Evolutionary conservation across 176 grass and related monocot species (phyloP).

Genomic region (Saccharum spontaneum): DNA sequence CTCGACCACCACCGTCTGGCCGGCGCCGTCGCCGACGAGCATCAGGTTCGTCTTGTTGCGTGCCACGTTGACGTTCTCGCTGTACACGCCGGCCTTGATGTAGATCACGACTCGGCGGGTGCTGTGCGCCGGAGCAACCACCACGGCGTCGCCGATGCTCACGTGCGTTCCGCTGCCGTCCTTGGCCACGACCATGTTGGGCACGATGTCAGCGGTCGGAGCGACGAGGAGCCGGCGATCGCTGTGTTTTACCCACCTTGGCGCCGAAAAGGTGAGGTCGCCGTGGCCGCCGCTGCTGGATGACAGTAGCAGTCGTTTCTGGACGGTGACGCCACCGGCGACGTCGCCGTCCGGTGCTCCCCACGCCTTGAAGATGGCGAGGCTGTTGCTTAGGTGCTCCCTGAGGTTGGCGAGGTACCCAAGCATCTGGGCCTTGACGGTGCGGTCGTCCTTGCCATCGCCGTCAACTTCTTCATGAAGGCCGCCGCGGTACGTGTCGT

Average conservation of each 20-base stretch:
- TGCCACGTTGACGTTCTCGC: slow-evolving; percentile 57
- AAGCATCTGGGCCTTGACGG: slow-evolving; percentile 39
- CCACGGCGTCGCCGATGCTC: slow-evolving; percentile 44
- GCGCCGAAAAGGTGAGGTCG: slow-evolving; percentile 33
- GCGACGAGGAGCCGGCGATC: too few species aligned
- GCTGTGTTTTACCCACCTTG: slow-evolving; percentile 41
- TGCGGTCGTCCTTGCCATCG: slow-evolving; percentile 22
- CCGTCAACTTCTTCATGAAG: slow-evolving; percentile 24
- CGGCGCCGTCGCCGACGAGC: slow-evolving; percentile 46
- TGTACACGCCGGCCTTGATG: slow-evolving; percentile 56
- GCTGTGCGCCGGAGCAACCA: slow-evolving; percentile 39
- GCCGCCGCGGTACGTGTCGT: slow-evolving; percentile 59
- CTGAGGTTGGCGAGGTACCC: slow-evolving; percentile 37
- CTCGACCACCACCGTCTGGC: slow-evolving; percentile 38
- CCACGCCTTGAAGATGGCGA: slow-evolving; percentile 54
- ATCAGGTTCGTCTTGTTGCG: slow-evolving; percentile 58
- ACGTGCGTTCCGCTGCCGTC: slow-evolving; percentile 52
- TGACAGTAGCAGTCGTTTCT: not conserved
- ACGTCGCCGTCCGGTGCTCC: slow-evolving; percentile 15
- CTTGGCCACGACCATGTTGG: slow-evolving; percentile 57
- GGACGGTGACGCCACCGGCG: not conserved
- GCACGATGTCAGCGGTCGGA: slow-evolving; percentile 18
- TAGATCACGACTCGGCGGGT: slow-evolving; percentile 51
- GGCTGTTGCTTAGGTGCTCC: slow-evolving; percentile 59
- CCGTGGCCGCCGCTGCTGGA: not conserved